Evolutionary conservation across 192 early-diverging fungal genomes (phyloP).

Genomic region (Coemansia sp.): DNA sequence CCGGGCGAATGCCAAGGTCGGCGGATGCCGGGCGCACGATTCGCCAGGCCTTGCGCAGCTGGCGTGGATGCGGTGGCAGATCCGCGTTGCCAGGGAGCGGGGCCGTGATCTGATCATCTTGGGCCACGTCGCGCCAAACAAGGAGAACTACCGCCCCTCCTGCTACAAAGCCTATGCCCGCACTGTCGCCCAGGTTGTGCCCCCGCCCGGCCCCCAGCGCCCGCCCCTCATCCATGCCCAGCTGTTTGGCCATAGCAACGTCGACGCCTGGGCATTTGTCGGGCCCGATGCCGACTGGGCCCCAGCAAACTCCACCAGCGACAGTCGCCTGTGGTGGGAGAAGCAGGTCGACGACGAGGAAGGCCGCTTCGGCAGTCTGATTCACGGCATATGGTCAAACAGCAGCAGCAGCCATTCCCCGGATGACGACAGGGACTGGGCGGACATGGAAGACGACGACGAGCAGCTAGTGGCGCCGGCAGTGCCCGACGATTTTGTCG

Average conservation of each 20-base stretch:
- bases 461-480: neutral
- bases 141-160: slow-evolving; percentile 50
- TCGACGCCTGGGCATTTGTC: slow-evolving; percentile 66
- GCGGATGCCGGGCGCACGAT: slow-evolving; percentile 56
- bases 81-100: slow-evolving; percentile 47
- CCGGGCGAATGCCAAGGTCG: slow-evolving; percentile 63
- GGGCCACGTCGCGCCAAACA: slow-evolving; percentile 66
- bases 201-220: neutral
- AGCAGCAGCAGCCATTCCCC: neutral
- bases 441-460: slow-evolving; percentile 30
- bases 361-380: slow-evolving; percentile 36
- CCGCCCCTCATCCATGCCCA: slow-evolving; percentile 52
- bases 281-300: slow-evolving; percentile 32
- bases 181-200: slow-evolving; percentile 39
- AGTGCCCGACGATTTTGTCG: slow-evolving; percentile 37
- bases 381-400: slow-evolving; percentile 31
- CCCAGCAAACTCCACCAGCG: too few species aligned
- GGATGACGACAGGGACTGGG: slow-evolving; percentile 19
- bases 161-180: slow-evolving; percentile 54
- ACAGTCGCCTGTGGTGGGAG: slow-evolving; percentile 42
- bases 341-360: slow-evolving; percentile 36
- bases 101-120: slow-evolving; percentile 57
- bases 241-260: slow-evolving; percentile 73
- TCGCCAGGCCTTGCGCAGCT: slow-evolving; percentile 65
- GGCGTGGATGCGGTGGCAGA: slow-evolving; percentile 64